A percentile compares a stretch with the other conserved stretches of the same genome.
These are phyloP conservation scores for Corymbia citriodora DNA, from an alignment of 441 rosid species.

Conservation along the genomic window DNA sequence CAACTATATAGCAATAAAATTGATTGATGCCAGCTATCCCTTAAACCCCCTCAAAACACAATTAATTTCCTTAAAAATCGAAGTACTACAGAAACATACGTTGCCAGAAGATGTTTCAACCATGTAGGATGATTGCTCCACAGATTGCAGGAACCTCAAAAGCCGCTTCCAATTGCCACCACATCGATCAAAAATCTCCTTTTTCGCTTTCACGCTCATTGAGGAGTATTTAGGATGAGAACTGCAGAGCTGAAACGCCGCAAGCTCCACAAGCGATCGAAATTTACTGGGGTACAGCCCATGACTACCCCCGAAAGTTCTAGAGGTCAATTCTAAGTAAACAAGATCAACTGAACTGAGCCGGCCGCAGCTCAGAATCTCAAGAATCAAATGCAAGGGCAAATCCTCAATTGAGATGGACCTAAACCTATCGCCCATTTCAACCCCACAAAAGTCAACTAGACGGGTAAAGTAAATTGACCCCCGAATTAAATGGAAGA, in stretches of 20 bases:
- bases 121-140: slow-evolving; percentile 64
- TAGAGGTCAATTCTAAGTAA: slow-evolving; percentile 69
- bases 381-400: slow-evolving; percentile 89
- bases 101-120: slow-evolving; percentile 89
- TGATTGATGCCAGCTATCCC: neutral
- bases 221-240: slow-evolving; percentile 43
- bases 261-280: slow-evolving; percentile 74
- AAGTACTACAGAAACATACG: slow-evolving; percentile 41
- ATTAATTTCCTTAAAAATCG: neutral
- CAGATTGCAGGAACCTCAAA: slow-evolving; percentile 81
- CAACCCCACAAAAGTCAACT: neutral
- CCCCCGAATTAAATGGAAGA: neutral
- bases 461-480: neutral
- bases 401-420: slow-evolving; percentile 58
- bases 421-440: slow-evolving; percentile 62
- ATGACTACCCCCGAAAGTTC: slow-evolving; percentile 60
- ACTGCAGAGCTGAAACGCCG: slow-evolving; percentile 68
- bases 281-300: slow-evolving; percentile 58
- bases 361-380: slow-evolving; percentile 61
- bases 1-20: neutral
- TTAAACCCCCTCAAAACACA: neutral
- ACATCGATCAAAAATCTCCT: slow-evolving; percentile 68
- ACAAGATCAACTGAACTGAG: slow-evolving; percentile 67
- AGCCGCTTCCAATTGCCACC: slow-evolving; percentile 81
- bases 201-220: slow-evolving; percentile 46